Base-by-base conservation (phyloP, 352 stramenopile genomes). In the Globisporangium echinulatum region DNA sequence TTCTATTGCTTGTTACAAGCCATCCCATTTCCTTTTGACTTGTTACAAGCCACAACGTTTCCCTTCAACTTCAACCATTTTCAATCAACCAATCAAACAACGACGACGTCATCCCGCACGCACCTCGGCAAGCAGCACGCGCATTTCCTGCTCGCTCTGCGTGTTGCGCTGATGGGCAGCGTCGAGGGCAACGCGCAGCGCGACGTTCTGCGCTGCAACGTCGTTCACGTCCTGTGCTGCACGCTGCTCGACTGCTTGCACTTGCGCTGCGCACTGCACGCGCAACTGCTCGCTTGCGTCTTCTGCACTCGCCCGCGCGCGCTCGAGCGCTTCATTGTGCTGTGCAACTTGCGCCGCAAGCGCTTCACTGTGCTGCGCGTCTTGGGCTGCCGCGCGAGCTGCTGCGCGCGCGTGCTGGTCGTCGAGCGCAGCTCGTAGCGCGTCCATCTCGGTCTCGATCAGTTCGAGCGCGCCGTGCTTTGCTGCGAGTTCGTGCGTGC, bases 391-490 rank as follows among this genome's bases (percentile, higher is more conserved):
- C 11, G 88, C 59, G 10, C 71, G 64, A 17, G 72, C 83, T 48
- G 85, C 67, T 49, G 87, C 86, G 3, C 86, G 37, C 0, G 60
- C 64, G 57, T 87, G 79, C 46, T 90, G 81, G 11, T 87, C 77
- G 49, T 71, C 65, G 1, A 88, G 69, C 14, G 66, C 66, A 0
- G 59, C 66, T 13, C 77, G 75, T 75, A 90, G 77, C 0, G 72
- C 70, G 36, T 85, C 75, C 79, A 90, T 88, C 48, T 90, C 81
- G 9, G 73, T 74, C 43, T 88, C 81, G 7, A 90, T 75, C 25
- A 88, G 73, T 48, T 87, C 79, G 10, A 90, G 62, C 5, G 79
- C 81, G 8, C 66, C 67, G 11, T 77, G 67, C 49, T 88, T 88
- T 14, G 78, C 67, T 42, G 70, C 68, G 7, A 90, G 15, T 46